Evolutionary conservation across 352 stramenopile species (phyloP).

Genomic region (Globisporangium iwayamae): DNA sequence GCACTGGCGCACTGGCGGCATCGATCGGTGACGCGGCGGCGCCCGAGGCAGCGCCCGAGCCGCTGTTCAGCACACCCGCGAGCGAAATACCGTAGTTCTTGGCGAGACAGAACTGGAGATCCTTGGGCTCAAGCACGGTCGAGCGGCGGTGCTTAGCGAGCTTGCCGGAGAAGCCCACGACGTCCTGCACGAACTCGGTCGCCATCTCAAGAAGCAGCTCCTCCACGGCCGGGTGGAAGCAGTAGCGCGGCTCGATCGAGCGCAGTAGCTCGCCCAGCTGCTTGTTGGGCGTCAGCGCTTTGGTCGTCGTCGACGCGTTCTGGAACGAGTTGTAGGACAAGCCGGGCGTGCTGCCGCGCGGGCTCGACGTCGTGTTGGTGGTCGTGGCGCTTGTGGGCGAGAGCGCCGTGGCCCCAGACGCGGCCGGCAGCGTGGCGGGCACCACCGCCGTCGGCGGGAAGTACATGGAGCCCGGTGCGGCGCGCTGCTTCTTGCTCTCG

Average conservation of each 20-base stretch:
- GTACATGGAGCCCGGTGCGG: conserved; percentile 42
- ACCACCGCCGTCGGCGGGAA: conserved; percentile 26
- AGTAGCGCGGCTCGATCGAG: conserved; percentile 67
- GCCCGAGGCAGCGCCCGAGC: neutral
- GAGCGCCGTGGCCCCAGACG: neutral
- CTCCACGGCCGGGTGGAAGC: conserved; percentile 75
- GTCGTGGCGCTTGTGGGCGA: conserved; percentile 14
- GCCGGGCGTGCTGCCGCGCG: conserved; percentile 13
- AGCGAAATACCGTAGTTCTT: conserved; percentile 87
- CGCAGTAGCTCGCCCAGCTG: conserved; percentile 64
- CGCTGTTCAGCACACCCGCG: conserved; percentile 41
- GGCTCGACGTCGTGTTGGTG: conserved; percentile 21
- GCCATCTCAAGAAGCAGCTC: conserved; percentile 83
- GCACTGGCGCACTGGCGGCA: conserved; percentile 7
- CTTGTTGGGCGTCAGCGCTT: conserved; percentile 65
- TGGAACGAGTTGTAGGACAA: conserved; percentile 37
- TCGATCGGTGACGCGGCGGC: neutral
- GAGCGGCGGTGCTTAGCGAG: conserved; percentile 79
- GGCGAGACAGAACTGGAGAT: conserved; percentile 77
- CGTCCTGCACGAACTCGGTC: conserved; percentile 72
- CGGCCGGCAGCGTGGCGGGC: conserved; percentile 9
- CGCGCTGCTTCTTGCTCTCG: conserved; percentile 40
- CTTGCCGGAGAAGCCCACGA: conserved; percentile 60
- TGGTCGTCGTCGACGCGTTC: conserved; percentile 36
- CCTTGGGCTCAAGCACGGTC: conserved; percentile 60